Conservation (phyloP, 306 rosid genomes). For the Quercus dentata region DNA sequence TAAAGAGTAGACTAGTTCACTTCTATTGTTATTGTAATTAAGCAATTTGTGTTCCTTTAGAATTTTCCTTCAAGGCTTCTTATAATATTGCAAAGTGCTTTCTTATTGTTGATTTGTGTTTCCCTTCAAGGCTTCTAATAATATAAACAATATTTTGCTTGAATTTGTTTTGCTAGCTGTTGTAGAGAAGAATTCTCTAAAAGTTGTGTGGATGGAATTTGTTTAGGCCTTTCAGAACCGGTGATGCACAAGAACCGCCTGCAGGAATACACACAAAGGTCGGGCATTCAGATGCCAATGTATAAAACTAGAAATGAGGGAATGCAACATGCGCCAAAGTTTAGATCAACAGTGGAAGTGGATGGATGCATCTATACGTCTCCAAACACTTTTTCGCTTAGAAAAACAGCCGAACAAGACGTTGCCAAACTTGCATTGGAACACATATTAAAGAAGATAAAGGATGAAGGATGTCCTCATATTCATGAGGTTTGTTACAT, state of each 20-base stretch:
- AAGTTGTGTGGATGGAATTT: background rate
- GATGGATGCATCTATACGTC: conserved; percentile 34
- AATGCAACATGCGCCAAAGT: conserved; percentile 8
- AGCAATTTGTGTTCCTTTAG: background rate
- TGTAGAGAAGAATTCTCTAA: background rate
- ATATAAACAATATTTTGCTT: background rate
- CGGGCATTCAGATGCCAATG: conserved; percentile 18
- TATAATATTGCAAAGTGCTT: background rate
- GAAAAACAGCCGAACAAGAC: conserved; percentile 53
- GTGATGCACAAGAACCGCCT: conserved; percentile 26
- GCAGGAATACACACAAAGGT: conserved; percentile 29
- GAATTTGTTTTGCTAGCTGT: background rate
- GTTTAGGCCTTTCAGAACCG: conserved; percentile 8
- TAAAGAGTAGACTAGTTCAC: background rate
- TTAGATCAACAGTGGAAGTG: conserved; percentile 38
- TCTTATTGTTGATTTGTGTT: background rate
- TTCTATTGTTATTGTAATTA: background rate
- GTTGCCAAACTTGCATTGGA: conserved; percentile 46
- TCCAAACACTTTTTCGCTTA: conserved; percentile 8
- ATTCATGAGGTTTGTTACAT: conserved; percentile 36
- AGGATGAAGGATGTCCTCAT: conserved; percentile 29
- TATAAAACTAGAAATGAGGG: conserved; percentile 47
- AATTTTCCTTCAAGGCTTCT: background rate
- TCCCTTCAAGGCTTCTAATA: background rate
- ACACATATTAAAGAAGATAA: conserved; percentile 2